Conservation (phyloP, 202 grass and related monocot species). For the Zoysia matrella region DNA sequence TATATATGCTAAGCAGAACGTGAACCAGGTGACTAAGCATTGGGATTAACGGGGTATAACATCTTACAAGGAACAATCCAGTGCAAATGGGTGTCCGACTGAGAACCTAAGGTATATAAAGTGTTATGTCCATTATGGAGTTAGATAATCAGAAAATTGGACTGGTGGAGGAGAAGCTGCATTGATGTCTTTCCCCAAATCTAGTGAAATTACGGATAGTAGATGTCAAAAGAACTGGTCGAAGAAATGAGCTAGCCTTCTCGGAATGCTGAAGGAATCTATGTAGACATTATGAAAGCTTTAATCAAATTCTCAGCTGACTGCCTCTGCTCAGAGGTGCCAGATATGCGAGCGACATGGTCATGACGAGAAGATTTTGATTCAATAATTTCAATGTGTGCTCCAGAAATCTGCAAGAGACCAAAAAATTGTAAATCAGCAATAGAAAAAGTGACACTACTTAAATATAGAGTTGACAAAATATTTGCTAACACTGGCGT, state of each 20-base stretch:
- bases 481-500: not conserved
- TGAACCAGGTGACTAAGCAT: not conserved
- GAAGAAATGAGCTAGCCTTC: conserved; percentile 29
- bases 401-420: no score
- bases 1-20: conserved; percentile 23
- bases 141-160: conserved; percentile 36
- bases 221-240: conserved; percentile 32
- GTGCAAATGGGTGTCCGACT: conserved; percentile 40
- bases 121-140: conserved; percentile 7
- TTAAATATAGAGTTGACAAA: not conserved
- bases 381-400: no score
- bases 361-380: no score
- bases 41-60: conserved; percentile 23
- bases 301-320: conserved; percentile 45
- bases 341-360: no score
- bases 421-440: conserved; percentile 27
- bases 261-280: conserved; percentile 40
- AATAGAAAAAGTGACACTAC: conserved; percentile 27
- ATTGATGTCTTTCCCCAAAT: conserved; percentile 21
- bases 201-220: conserved; percentile 35
- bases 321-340: no score
- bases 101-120: conserved; percentile 48
- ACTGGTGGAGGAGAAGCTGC: not conserved
- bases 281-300: conserved; percentile 93
- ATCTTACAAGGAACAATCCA: conserved; percentile 27